Evolutionary conservation across 2,329 filamentous ascomycete genomes (phyloP).

Genomic region (Talaromyces sp.): DNA sequence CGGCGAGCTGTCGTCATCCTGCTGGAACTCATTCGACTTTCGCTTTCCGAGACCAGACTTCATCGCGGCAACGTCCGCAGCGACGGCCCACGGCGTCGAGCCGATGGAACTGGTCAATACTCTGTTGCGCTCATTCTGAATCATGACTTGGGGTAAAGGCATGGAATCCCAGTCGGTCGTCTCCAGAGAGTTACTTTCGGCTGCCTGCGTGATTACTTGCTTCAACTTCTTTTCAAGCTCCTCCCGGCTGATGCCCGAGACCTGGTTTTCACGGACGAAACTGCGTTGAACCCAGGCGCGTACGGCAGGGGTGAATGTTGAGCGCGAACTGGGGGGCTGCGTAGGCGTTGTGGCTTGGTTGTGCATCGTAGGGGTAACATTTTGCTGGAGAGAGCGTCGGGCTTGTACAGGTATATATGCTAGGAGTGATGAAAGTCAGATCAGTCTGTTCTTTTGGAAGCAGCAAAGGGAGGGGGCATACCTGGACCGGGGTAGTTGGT

Average conservation of each 20-base stretch:
- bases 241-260: slow-evolving; percentile 55
- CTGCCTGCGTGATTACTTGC: slow-evolving; percentile 75
- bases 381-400: slow-evolving; percentile 50
- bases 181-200: slow-evolving; percentile 66
- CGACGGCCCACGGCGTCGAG: slow-evolving; percentile 28
- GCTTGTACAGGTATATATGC: slow-evolving; percentile 60
- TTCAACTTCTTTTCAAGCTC: slow-evolving; percentile 85
- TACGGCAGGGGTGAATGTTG: slow-evolving; percentile 76
- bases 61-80: slow-evolving; percentile 15
- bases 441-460: neutral
- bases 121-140: slow-evolving; percentile 62
- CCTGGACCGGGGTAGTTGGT: slow-evolving; percentile 27
- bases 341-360: slow-evolving; percentile 20
- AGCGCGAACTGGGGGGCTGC: slow-evolving; percentile 47
- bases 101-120: slow-evolving; percentile 42
- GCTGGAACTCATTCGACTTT: slow-evolving; percentile 65
- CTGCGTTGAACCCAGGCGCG: slow-evolving; percentile 84
- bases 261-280: slow-evolving; percentile 69
- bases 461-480: slow-evolving; percentile 18
- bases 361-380: slow-evolving; percentile 20
- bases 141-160: slow-evolving; percentile 78
- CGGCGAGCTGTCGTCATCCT: slow-evolving; percentile 50
- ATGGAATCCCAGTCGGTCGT: slow-evolving; percentile 76
- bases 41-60: slow-evolving; percentile 54
- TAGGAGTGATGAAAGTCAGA: slow-evolving; percentile 31